Evolutionary conservation across 306 rosid species (phyloP).

Genomic region (Inga leiocalycina): DNA sequence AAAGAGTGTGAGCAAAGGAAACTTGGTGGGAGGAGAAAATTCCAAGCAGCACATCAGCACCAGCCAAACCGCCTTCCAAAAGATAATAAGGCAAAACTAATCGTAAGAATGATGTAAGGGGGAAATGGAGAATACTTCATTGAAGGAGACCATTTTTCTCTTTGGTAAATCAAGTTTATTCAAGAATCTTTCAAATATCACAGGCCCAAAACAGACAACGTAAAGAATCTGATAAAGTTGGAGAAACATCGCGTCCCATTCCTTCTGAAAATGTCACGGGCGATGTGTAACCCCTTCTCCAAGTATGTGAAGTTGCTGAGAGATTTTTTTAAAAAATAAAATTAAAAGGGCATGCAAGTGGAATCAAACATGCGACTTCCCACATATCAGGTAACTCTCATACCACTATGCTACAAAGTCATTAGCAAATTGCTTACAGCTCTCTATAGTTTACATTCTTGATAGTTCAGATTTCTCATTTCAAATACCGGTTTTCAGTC

Average conservation of each 20-base stretch:
- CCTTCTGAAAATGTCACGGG: constrained; percentile 4
- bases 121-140: neutral
- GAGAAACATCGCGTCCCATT: neutral
- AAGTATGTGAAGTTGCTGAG: constrained; percentile 26
- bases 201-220: constrained; percentile 28
- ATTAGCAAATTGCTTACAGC: no score
- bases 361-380: no score
- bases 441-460: constrained; percentile 13
- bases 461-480: constrained; percentile 19
- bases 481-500: neutral
- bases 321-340: neutral
- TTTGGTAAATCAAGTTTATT: neutral
- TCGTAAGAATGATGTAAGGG: neutral
- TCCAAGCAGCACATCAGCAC: no score
- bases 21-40: neutral
- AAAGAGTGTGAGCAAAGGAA: neutral
- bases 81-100: neutral
- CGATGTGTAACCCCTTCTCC: constrained; percentile 17
- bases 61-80: no score
- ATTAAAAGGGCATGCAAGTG: no score
- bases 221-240: constrained; percentile 44
- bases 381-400: no score
- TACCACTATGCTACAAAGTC: no score
- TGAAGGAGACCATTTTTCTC: neutral
- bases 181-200: constrained; percentile 27